phyloP scores from a whole-genome alignment of 495 filamentous ascomycete genomes.

The Xylaria longipes region DNA sequence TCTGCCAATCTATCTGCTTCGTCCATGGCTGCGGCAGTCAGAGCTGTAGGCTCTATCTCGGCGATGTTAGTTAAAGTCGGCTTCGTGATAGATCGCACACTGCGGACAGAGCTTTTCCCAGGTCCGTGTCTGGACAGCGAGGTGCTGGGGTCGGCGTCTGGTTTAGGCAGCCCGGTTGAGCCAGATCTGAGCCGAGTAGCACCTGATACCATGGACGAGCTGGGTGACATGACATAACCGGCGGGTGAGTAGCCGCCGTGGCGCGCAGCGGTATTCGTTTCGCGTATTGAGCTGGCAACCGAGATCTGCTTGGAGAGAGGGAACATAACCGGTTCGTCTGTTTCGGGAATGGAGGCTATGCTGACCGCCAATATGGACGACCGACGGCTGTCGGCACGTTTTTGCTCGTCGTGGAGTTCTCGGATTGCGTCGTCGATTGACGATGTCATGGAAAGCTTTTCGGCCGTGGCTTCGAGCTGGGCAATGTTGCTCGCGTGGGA shows the following conservation, averaged over 20 bases:
- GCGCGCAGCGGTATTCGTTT: slow-evolving; percentile 68
- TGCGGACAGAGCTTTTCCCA: slow-evolving; percentile 53
- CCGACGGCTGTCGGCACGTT: slow-evolving; percentile 67
- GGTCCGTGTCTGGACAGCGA: slow-evolving; percentile 52
- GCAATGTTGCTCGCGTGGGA: slow-evolving; percentile 80
- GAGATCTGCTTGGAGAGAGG: slow-evolving; percentile 56
- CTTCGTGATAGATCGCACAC: slow-evolving; percentile 47
- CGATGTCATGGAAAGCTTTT: slow-evolving; percentile 78
- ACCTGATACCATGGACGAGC: slow-evolving; percentile 64
- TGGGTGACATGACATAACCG: slow-evolving; percentile 70
- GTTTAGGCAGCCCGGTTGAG: slow-evolving; percentile 36
- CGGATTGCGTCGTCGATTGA: slow-evolving; percentile 83
- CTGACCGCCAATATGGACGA: slow-evolving; percentile 58
- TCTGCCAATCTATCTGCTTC: slow-evolving; percentile 49
- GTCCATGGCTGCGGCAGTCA: slow-evolving; percentile 54
- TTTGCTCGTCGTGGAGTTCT: slow-evolving; percentile 78
- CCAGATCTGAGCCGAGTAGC: slow-evolving; percentile 63
- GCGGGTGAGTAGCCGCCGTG: slow-evolving; percentile 75
- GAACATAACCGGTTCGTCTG: slow-evolving; percentile 42
- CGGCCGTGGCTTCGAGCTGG: slow-evolving; percentile 80
- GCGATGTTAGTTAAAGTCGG: slow-evolving; percentile 54
- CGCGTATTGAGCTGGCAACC: slow-evolving; percentile 69
- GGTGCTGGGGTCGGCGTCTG: slow-evolving; percentile 41
- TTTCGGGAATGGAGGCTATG: slow-evolving; percentile 46
- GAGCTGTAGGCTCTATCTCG: slow-evolving; percentile 51